Evolutionary conservation across 2,329 filamentous ascomycete species (phyloP), one percentile per base, ranked within the genome.

Genomic region (Sporothrix inflata): DNA sequence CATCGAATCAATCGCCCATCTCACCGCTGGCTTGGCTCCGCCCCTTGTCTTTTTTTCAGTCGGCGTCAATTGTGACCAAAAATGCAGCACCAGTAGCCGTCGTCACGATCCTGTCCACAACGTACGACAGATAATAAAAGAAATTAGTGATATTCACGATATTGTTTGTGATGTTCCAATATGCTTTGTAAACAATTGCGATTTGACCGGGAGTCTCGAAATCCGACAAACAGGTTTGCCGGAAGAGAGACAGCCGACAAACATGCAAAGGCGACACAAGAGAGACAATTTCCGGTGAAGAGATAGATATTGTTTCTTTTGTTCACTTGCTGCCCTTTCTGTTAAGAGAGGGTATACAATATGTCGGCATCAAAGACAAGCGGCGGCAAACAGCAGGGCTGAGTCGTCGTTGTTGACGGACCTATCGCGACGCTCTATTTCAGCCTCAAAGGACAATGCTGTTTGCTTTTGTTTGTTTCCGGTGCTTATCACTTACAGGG

Each of bases 41-140:
- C 55, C 16, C 55, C 55, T 47, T 47, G 30, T 34, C 30, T 34
- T 34, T 34, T 34, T 34, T 34, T 34, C 1, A 21, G 47, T 61
- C 34, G 7, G 57, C 57, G 57, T 61, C 57, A 38, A 61, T 40
- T 61, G 57, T 61, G 57, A 61, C 57, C 57, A 61, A 21, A 61
- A 61, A 40, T 61, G 57, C 57, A 61, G 19, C 53, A 24, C 16
- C 16, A 21, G 34, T 40, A 61, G 34, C 11, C 11, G 30, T 61
- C 30, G 34, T 40, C 57, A 61, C 57, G 34, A 21, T 40, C 57
- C 1, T 61, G 4, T 19, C 6, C 30, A 34, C 30, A 34, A 34
- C 30, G 6, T 34, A 21, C n/a, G n/a, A n/a, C n/a, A n/a, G n/a
- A n/a, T n/a, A 55, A 16, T 14, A 16, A 21, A 16, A 27, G 49